Evolutionary conservation across 2,329 filamentous ascomycete species (phyloP), one percentile per base, ranked within the genome.

Genomic region (Colletotrichum zoysiae): DNA sequence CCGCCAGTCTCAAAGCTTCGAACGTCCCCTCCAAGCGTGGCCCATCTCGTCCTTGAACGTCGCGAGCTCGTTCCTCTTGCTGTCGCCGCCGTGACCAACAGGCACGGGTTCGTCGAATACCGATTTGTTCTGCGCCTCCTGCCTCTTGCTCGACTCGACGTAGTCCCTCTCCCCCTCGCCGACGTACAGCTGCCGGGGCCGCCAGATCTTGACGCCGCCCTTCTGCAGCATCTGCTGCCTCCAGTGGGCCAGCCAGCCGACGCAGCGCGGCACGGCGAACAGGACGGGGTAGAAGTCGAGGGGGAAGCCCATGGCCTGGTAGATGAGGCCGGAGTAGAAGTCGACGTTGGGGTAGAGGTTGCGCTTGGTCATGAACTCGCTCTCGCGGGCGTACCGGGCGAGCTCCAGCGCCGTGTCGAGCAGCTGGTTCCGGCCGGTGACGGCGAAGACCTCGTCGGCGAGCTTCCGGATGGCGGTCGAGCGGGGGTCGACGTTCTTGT

Each of bases 401-500:
- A 87, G 82, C 1, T 80, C 78, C 6, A 84, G 77, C 7, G 85
- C 85, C 0, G 85, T 86, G 74, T 87, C 85, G 50, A 87, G 83
- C 8, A 87, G 81, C 76, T 84, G 80, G 78, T 87, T 86, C n/a
- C 85, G 81, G 5, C 85, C 85, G 1, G 85, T 86, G 35, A 86
- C 84, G 56, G 81, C 78, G 76, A 87, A 87, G 26, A 87, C 85
- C 71, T 84, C 81, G 65, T 86, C 84, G 42, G 86, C 85, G 1
- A 87, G 81, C 73, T 83, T 78, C 6, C 83, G 81, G 72, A 88
- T 86, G 44, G 84, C 84, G 7, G 81, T 86, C 14, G 82, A 85
- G 3, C 87, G 84, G 5, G 87, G 87, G 73, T 89, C 87, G 0
- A 85, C 83, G 74, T 86, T 87, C 75, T 86, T 85, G 78, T 88